These are phyloP conservation scores for Chrysoporthe cubensis DNA, from an alignment of 2,329 filamentous ascomycete species.

Conservation along the genomic window DNA sequence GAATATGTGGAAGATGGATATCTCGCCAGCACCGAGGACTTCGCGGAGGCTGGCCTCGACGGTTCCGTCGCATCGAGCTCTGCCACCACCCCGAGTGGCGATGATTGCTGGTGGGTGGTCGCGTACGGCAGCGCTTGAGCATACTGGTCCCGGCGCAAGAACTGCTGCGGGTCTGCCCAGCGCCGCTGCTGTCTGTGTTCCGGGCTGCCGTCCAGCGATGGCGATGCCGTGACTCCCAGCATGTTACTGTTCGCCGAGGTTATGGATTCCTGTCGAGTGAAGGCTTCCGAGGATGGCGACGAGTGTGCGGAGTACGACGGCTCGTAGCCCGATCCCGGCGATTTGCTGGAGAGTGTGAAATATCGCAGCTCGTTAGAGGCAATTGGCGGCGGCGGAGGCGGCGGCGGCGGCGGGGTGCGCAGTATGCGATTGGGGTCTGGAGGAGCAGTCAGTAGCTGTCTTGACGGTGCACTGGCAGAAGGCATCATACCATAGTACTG, in stretches of 20 bases:
- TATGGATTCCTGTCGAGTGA: constrained; percentile 14
- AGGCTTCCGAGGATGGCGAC: neutral
- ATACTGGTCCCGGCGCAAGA: neutral
- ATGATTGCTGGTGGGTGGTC: neutral
- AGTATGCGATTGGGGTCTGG: constrained; percentile 2
- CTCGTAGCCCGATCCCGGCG: constrained; percentile 7
- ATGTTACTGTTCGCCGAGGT: constrained; percentile 10
- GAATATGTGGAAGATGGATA: constrained; percentile 7
- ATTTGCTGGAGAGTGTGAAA: neutral
- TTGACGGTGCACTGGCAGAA: neutral
- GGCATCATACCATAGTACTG: constrained; percentile 4
- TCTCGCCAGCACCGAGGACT: neutral
- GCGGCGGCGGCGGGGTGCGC: neutral
- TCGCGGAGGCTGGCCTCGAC: constrained; percentile 13
- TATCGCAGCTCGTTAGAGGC: neutral
- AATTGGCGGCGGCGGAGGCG: neutral
- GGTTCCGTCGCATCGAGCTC: constrained; percentile 23
- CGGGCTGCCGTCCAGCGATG: neutral
- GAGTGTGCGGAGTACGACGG: constrained; percentile 10
- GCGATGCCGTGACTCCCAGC: neutral
- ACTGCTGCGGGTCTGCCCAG: neutral
- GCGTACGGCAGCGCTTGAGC: neutral
- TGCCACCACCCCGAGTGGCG: constrained; percentile 6
- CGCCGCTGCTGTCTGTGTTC: constrained; percentile 6
- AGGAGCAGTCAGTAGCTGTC: neutral